Percentiles rank a stretch among this genome's conserved stretches.
Conservation (phyloP, 257 asterid genomes). For the Catharanthus roseus region DNA sequence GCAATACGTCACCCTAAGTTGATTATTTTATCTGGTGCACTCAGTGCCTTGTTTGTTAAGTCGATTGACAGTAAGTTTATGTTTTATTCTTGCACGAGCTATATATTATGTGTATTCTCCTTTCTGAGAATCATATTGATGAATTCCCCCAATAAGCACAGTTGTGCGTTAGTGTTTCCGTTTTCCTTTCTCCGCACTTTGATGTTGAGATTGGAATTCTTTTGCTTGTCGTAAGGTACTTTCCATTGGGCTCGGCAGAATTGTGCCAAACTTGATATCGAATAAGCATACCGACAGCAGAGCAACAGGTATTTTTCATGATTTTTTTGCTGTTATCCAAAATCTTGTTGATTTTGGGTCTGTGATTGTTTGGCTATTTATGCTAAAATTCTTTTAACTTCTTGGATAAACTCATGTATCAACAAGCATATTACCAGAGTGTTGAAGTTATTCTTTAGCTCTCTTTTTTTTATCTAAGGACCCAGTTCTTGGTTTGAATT, state of each 20-base stretch:
- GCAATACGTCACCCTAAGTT: constrained; percentile 99
- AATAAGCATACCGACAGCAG: constrained; percentile 96
- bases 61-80: constrained; percentile 81
- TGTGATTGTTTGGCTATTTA: not conserved
- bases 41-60: constrained; percentile 87
- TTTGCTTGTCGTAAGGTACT: constrained; percentile 50
- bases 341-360: not conserved
- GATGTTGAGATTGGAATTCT: constrained; percentile 16
- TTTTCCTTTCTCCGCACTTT: not conserved
- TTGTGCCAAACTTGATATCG: constrained; percentile 92
- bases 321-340: not conserved
- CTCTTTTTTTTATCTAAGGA: not conserved
- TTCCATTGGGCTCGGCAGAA: constrained; percentile 96
- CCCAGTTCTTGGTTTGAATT: not conserved
- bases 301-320: constrained; percentile 51
- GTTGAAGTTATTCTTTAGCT: not conserved
- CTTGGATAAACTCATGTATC: not conserved
- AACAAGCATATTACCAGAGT: not conserved
- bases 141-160: not conserved
- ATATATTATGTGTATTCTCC: not conserved
- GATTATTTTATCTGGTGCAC: constrained; percentile 91
- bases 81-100: not conserved
- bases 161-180: not conserved
- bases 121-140: not conserved
- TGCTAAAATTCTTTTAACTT: not conserved